Conservation (phyloP, 768 basidiomycete genomes). For the Naganishia kalamii region DNA sequence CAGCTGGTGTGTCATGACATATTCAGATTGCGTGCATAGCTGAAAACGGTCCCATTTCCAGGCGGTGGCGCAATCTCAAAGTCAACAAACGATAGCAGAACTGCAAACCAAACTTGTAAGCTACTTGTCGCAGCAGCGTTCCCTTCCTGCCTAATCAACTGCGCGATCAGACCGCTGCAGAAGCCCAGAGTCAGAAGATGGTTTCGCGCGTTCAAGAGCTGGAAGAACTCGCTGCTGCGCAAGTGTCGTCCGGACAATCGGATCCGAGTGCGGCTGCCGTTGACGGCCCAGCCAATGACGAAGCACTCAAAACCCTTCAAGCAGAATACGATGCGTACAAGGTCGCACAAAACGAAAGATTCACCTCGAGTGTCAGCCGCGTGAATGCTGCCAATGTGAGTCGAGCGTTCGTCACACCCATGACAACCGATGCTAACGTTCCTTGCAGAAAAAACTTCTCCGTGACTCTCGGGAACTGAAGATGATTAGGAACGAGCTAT, state of each 20-base stretch:
- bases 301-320: conserved; percentile 1
- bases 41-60: background rate
- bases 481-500: background rate
- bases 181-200: background rate
- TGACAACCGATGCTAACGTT: background rate
- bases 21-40: background rate
- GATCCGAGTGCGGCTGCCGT: background rate
- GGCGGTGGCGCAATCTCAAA: background rate
- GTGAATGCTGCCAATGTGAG: conserved; percentile 20
- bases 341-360: conserved; percentile 9
- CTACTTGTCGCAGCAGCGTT: background rate
- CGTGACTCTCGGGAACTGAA: conserved; percentile 7
- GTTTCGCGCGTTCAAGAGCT: conserved; percentile 1
- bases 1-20: background rate
- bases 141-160: no score
- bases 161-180: background rate
- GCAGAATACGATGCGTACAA: conserved; percentile 20
- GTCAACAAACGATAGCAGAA: background rate
- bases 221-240: background rate
- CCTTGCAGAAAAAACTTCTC: conserved; percentile 5
- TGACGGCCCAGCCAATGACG: background rate
- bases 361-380: conserved; percentile 4
- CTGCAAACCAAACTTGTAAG: conserved; percentile 2
- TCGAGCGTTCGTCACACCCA: background rate
- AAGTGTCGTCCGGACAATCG: background rate